These are phyloP conservation scores for Blastobotrys mokoenaii DNA, from an alignment of 805 yeast species.

Conservation along the genomic window DNA sequence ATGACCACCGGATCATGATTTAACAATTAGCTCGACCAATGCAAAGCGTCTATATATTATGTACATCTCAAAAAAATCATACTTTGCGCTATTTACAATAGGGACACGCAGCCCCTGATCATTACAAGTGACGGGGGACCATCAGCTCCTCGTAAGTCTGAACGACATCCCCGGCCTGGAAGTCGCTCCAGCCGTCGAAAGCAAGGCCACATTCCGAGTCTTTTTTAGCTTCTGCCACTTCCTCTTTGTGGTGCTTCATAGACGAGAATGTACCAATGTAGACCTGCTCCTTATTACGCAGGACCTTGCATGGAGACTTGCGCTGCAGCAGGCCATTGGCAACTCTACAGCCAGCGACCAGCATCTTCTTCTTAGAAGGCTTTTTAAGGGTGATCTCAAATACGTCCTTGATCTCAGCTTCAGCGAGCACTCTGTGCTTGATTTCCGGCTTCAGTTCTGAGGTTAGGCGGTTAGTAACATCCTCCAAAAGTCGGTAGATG, in stretches of 20 bases:
- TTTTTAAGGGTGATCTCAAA: constrained; percentile 59
- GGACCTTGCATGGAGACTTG: constrained; percentile 48
- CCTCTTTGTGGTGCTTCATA: constrained; percentile 75
- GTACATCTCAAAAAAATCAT: not conserved
- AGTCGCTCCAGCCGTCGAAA: constrained; percentile 56
- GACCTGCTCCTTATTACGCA: constrained; percentile 41
- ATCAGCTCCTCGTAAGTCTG: constrained; percentile 63
- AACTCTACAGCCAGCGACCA: constrained; percentile 86
- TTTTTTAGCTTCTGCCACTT: constrained; percentile 64
- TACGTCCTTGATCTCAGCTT: constrained; percentile 59
- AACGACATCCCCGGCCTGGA: constrained; percentile 66
- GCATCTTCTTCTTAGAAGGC: constrained; percentile 32
- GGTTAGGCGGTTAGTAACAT: constrained; percentile 60
- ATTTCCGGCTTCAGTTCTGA: constrained; percentile 53
- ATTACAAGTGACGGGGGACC: constrained; percentile 40
- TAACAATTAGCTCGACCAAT: too few species aligned
- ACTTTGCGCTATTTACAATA: not conserved
- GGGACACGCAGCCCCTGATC: not conserved
- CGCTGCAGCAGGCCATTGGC: constrained; percentile 57
- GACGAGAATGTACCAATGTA: constrained; percentile 58
- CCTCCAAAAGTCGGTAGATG: constrained; percentile 82
- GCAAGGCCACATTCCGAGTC: constrained; percentile 89
- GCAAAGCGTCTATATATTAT: not conserved
- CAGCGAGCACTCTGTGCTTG: constrained; percentile 59
- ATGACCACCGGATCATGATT: too few species aligned